Evolutionary conservation across 805 yeast genomes (phyloP).

Genomic region (Brettanomyces naardenensis): DNA sequence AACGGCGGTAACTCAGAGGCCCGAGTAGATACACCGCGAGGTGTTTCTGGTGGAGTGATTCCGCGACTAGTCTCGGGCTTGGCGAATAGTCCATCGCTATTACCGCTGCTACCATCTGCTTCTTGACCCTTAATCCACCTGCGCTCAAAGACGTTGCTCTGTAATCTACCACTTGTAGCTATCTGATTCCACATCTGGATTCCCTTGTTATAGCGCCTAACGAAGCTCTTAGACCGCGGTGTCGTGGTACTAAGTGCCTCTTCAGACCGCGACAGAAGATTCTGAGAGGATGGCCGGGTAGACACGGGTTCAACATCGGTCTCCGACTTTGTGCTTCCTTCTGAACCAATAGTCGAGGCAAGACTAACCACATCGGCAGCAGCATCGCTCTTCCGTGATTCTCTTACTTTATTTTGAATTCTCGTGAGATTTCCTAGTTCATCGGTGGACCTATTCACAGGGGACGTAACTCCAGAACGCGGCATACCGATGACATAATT

Average conservation of each 20-base stretch:
- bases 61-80: not conserved
- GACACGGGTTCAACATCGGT: not conserved
- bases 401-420: not conserved
- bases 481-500: not conserved
- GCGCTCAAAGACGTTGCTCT: not conserved
- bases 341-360: not conserved
- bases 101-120: no score
- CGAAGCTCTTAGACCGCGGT: constrained; percentile 1
- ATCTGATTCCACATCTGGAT: constrained; percentile 2
- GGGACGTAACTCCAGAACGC: constrained; percentile 2
- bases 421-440: not conserved
- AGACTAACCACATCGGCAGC: not conserved
- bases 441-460: not conserved
- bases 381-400: not conserved
- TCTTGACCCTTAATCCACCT: no score
- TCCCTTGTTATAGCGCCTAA: not conserved
- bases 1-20: not conserved
- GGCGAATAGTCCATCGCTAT: not conserved
- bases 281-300: not conserved
- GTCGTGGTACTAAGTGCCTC: not conserved
- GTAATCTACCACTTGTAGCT: not conserved
- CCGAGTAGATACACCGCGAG: not conserved
- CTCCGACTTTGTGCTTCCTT: not conserved
- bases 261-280: not conserved
- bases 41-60: not conserved